A percentile compares a stretch with the other conserved stretches of the same genome.
These are phyloP conservation scores for Talaromyces sp. DNA, from an alignment of 2,329 filamentous ascomycete species.

Conservation along the genomic window DNA sequence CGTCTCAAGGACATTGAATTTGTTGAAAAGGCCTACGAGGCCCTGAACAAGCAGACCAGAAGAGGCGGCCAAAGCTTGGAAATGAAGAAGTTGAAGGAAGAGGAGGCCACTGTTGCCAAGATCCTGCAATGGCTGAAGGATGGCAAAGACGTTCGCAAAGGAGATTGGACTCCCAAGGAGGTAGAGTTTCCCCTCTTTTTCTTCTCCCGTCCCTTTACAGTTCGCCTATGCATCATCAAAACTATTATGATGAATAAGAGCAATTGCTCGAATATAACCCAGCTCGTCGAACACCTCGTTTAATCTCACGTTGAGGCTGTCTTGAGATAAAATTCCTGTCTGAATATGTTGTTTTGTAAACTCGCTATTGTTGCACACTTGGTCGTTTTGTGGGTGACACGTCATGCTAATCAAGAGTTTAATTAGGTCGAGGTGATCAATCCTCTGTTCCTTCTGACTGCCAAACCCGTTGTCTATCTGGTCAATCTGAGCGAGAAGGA, in stretches of 20 bases:
- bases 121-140: slow-evolving; percentile 75
- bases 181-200: slow-evolving; percentile 47
- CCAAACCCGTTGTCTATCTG: slow-evolving; percentile 94
- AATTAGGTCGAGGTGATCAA: slow-evolving; percentile 92
- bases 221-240: slow-evolving; percentile 31
- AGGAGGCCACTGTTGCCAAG: slow-evolving; percentile 90
- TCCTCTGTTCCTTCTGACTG: slow-evolving; percentile 86
- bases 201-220: slow-evolving; percentile 12
- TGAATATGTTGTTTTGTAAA: slow-evolving; percentile 42
- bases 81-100: slow-evolving; percentile 95
- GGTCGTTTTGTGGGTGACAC: slow-evolving; percentile 6
- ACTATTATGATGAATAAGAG: slow-evolving; percentile 95
- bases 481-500: slow-evolving; percentile 97
- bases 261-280: slow-evolving; percentile 93
- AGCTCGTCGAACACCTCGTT: slow-evolving; percentile 96
- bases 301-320: slow-evolving; percentile 67
- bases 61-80: slow-evolving; percentile 92
- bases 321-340: slow-evolving; percentile 76
- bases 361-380: neutral
- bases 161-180: slow-evolving; percentile 88
- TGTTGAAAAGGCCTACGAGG: slow-evolving; percentile 89
- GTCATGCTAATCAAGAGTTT: slow-evolving; percentile 20
- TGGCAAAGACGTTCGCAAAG: slow-evolving; percentile 91
- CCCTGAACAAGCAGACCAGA: slow-evolving; percentile 87
- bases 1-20: slow-evolving; percentile 99